Conservation (phyloP, 2,329 filamentous ascomycete genomes). For the Diaporthe velutina region DNA sequence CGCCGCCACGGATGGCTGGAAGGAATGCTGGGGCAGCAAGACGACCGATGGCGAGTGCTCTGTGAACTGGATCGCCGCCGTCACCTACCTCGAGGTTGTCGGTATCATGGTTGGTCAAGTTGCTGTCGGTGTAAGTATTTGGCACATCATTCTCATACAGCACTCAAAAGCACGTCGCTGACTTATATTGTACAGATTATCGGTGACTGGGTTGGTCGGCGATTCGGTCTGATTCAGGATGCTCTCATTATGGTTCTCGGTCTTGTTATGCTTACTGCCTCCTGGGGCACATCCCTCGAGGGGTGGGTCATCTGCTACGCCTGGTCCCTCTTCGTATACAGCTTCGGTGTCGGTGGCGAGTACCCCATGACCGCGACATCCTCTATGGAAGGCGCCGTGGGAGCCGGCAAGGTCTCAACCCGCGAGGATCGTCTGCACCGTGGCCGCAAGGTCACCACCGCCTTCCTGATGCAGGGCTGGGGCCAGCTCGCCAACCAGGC, state of each 20-base stretch:
- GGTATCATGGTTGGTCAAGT: slow-evolving; percentile 97
- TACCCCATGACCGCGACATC: slow-evolving; percentile 98
- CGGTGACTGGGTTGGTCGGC: slow-evolving; percentile 84
- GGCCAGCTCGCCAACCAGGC: slow-evolving; percentile 96
- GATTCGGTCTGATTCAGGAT: slow-evolving; percentile 96
- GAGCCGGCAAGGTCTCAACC: slow-evolving; percentile 89
- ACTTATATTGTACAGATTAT: slow-evolving; percentile 56
- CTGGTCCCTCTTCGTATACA: slow-evolving; percentile 93
- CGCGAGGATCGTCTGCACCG: slow-evolving; percentile 94
- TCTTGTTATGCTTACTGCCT: slow-evolving; percentile 89
- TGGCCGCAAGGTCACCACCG: slow-evolving; percentile 93
- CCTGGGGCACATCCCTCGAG: slow-evolving; percentile 88
- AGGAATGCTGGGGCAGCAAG: slow-evolving; percentile 78
- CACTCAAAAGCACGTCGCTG: background rate
- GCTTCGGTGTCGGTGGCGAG: slow-evolving; percentile 81
- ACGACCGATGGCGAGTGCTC: slow-evolving; percentile 72
- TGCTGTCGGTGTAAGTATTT: slow-evolving; percentile 79
- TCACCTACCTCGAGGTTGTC: slow-evolving; percentile 92
- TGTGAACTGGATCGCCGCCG: slow-evolving; percentile 83
- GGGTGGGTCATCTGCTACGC: slow-evolving; percentile 98
- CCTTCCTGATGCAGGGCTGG: slow-evolving; percentile 99
- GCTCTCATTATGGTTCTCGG: slow-evolving; percentile 94
- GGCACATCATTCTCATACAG: slow-evolving; percentile 30
- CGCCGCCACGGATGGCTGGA: slow-evolving; percentile 72
- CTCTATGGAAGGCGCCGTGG: slow-evolving; percentile 91